Base-by-base conservation (phyloP, 495 filamentous ascomycete genomes). In the Aeminium ludgeri region DNA sequence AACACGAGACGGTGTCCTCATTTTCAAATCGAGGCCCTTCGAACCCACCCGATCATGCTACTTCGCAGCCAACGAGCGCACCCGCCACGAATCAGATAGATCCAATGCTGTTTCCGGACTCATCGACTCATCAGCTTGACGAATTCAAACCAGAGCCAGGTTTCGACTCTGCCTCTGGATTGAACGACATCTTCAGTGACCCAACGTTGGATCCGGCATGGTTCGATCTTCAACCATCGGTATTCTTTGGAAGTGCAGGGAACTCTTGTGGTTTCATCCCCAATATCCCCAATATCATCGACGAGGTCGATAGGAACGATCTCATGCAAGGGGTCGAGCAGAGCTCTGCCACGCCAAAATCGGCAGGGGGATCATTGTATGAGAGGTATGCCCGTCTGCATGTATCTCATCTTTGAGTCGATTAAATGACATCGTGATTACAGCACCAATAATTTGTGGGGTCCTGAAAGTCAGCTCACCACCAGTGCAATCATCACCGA, bases 191-290 rank as follows among this genome's bases (percentile, higher is more conserved):
- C 20, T 30, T 39, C 15, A 20, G 36, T 18, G 45, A 48, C 10
- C 15, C 32, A 1, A 6, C 32, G 6, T 39, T 44, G 16, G 48
- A 51, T 20, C 48, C 48, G 11, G 34, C 27, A 25, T 46, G 38
- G 38, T 51, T 51, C 31, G 25, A 51, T 34, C 15, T 51, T 6
- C 33, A 51, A 3, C 48, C 48, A 4, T 28, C 28, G 10, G 33
- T 27, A 0, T 51, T 23, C 44, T 46, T 42, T 23, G 34, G 15
- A 11, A 18, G n/a, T 20, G 18, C 20, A 6, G 43, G 38, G n/a
- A 41, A 51, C 29, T 45, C 40, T 13, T 51, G 48, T 20, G 48
- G 48, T 2, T 51, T 51, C 27, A 46, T 51, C 18, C 38, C 48
- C 7, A 30, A 38, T 15, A 19, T 31, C 2, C 36, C 37, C 15